These are phyloP conservation scores for Stemphylium lycopersici DNA, from an alignment of 2,329 filamentous ascomycete genomes.

Conservation along the genomic window DNA sequence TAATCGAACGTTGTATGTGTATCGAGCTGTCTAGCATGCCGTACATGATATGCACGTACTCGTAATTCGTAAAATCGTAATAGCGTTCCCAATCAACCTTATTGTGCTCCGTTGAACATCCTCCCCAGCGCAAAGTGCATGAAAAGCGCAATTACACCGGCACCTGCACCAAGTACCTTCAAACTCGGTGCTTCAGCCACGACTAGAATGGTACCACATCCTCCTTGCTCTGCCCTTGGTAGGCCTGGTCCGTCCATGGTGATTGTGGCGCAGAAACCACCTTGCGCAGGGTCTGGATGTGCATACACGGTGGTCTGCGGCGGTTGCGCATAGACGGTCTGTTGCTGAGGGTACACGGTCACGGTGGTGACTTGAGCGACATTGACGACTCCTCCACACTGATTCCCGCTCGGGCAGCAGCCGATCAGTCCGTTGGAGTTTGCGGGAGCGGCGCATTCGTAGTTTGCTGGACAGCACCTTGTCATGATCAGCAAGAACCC, in stretches of 20 bases:
- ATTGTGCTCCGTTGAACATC: constrained; percentile 32
- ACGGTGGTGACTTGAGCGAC: constrained; percentile 44
- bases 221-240: constrained; percentile 40
- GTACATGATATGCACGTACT: constrained; percentile 18
- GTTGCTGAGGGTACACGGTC: constrained; percentile 40
- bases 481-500: neutral
- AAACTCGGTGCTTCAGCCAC: constrained; percentile 34
- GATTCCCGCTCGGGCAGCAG: constrained; percentile 46
- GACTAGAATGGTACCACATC: constrained; percentile 48
- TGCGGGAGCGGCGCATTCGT: constrained; percentile 41
- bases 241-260: constrained; percentile 45
- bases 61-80: constrained; percentile 34
- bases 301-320: constrained; percentile 34
- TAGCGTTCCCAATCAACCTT: constrained; percentile 5
- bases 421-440: constrained; percentile 45
- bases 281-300: constrained; percentile 30
- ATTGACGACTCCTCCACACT: constrained; percentile 42
- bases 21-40: constrained; percentile 12
- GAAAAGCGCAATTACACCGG: constrained; percentile 21
- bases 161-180: constrained; percentile 25
- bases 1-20: constrained; percentile 7
- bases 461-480: constrained; percentile 48
- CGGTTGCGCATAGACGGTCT: constrained; percentile 39
- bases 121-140: constrained; percentile 35
- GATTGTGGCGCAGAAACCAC: constrained; percentile 47